Base-by-base conservation (phyloP, 176 grass and related monocot genomes). In the Luzula sylvatica region DNA sequence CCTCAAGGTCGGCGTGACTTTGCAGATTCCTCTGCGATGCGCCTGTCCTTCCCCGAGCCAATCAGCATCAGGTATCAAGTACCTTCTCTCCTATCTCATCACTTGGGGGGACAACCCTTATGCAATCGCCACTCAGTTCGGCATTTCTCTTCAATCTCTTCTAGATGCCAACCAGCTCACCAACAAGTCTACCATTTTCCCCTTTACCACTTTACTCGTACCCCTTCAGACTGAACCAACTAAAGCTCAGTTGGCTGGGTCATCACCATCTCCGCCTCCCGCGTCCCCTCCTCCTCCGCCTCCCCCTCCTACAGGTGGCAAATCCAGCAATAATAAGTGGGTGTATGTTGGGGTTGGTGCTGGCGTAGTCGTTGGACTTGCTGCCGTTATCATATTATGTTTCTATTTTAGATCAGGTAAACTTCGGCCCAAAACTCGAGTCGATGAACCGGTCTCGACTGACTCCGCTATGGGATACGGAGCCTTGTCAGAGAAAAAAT, bases 201-300 rank as follows among this genome's bases (percentile, higher is more conserved):
- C 83, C 6, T 95, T 87, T 77, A 95, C 79, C 40, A 95, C 83
- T 21, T 54, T 95, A 38, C 65, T 94, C 13, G 15, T 94, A 7
- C 88, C 88, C 40, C 72, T 94, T 48, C 66, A 76, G 67, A 70
- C 9, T 52, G 12, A 62, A 28, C 87, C 82, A 53, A 83, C 78
- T 41, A 39, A 53, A 7, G 72, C 67, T 50, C 65, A 81, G 46
- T 52, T 81, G 24, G 63, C 24, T 1, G 52, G 21, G 48, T 45
- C 80, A 1, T 47, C 86, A 15, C 53, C 66, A 58, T 56, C 74
- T 14, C 74, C 88, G 0, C 42, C 86, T 5, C 35, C 67, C 0
- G 56, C 74, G 2, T 7, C 41, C 0, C 48, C 78, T 11, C 68
- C 75, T 7, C 54, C 46, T 7, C 8, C 27, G 0, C 35, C 20